Conservation (phyloP, 306 rosid genomes). For the Psophocarpus tetragonolobus region DNA sequence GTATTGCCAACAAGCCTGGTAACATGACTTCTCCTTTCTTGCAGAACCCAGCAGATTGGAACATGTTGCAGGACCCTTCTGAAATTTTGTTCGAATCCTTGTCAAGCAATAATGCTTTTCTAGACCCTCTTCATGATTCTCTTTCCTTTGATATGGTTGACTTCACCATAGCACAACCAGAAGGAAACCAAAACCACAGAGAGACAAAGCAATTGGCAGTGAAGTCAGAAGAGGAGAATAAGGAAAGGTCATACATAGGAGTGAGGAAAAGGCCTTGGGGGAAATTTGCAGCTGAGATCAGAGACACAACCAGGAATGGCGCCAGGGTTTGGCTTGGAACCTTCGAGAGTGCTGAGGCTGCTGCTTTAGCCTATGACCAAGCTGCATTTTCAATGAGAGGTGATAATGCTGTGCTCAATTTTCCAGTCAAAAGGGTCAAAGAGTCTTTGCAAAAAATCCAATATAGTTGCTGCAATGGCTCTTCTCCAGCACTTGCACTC, state of each 20-base stretch:
- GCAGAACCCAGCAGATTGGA: not conserved
- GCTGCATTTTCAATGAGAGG: conserved; percentile 83
- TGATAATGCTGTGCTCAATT: conserved; percentile 56
- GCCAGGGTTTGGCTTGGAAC: conserved; percentile 88
- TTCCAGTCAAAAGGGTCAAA: conserved; percentile 37
- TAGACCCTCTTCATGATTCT: conserved; percentile 25
- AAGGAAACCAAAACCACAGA: not conserved
- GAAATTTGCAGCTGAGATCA: conserved; percentile 79
- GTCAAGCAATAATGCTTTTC: not conserved
- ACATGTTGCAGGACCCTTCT: conserved; percentile 16
- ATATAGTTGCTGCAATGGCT: conserved; percentile 20
- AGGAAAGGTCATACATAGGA: conserved; percentile 40
- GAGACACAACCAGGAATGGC: conserved; percentile 74
- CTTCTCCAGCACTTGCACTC: conserved; percentile 64
- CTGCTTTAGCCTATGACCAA: conserved; percentile 88
- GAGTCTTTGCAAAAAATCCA: conserved; percentile 35
- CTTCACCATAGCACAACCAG: not conserved
- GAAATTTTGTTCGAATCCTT: not conserved
- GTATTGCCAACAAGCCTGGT: not conserved
- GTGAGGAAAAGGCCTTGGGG: conserved; percentile 87
- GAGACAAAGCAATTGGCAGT: not conserved
- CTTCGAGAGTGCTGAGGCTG: conserved; percentile 68
- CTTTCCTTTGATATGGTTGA: conserved; percentile 46
- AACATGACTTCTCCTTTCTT: conserved; percentile 1
- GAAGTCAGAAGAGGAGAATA: not conserved